These are phyloP conservation scores for Maudiozyma humilis DNA, from an alignment of 1,139 yeast genomes.

Conservation along the genomic window DNA sequence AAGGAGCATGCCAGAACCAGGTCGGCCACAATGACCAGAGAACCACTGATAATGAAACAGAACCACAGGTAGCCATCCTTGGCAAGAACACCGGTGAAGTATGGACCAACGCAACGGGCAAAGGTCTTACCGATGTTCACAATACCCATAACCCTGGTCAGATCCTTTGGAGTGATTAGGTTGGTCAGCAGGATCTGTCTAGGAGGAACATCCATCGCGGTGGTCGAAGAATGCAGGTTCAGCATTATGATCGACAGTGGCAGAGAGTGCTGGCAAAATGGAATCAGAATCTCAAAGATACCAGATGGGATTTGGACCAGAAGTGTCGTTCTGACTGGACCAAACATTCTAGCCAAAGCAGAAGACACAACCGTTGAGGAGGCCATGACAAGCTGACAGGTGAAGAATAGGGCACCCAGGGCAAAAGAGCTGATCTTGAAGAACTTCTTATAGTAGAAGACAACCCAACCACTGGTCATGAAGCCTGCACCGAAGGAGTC, in stretches of 20 bases:
- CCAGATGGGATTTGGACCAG: constrained; percentile 78
- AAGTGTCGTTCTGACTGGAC: constrained; percentile 72
- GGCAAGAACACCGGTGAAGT: constrained; percentile 69
- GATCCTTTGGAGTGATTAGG: constrained; percentile 51
- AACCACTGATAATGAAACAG: constrained; percentile 60
- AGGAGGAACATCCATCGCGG: constrained; percentile 87
- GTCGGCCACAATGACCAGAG: constrained; percentile 38
- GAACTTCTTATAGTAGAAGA: constrained; percentile 52
- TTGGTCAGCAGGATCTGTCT: constrained; percentile 71
- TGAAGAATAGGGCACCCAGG: constrained; percentile 49
- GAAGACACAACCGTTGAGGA: constrained; percentile 62
- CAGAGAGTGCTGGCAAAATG: constrained; percentile 33
- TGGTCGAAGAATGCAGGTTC: constrained; percentile 35
- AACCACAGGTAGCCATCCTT: constrained; percentile 40
- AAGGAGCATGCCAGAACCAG: constrained; percentile 28
- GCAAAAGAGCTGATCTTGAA: constrained; percentile 30
- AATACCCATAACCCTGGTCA: constrained; percentile 73
- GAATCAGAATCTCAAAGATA: constrained; percentile 49
- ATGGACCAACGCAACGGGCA: constrained; percentile 76
- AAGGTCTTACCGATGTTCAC: constrained; percentile 81
- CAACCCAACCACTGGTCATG: constrained; percentile 83
- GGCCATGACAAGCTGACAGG: constrained; percentile 52
- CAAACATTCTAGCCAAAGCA: constrained; percentile 49
- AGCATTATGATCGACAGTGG: constrained; percentile 25
- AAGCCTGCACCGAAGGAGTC: constrained; percentile 86